Evolutionary conservation across 306 rosid genomes (phyloP).

Genomic region (Biancaea sappan): DNA sequence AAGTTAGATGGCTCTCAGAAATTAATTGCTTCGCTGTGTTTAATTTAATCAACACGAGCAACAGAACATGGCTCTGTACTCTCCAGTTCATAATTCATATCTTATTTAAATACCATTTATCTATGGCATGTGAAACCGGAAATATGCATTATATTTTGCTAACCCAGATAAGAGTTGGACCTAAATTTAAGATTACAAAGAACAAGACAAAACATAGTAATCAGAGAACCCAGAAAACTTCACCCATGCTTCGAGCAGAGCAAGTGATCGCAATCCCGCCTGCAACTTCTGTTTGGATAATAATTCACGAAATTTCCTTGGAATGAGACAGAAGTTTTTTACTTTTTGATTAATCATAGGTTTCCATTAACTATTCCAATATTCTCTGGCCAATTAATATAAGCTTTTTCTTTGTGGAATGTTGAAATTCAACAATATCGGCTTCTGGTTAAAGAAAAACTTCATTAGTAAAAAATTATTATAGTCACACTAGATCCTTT

Average conservation of each 20-base stretch:
- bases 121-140: constrained; percentile 8
- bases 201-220: background rate
- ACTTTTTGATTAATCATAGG: constrained; percentile 13
- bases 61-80: constrained; percentile 8
- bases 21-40: background rate
- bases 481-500: background rate
- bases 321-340: constrained; percentile 2
- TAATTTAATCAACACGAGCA: constrained; percentile 9
- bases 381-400: background rate
- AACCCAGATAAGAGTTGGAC: background rate
- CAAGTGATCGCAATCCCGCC: background rate
- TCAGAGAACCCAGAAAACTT: background rate
- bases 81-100: background rate
- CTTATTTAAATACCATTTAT: constrained; percentile 20
- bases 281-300: background rate
- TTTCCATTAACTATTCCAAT: background rate
- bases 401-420: background rate
- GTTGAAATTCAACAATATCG: background rate
- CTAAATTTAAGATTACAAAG: background rate
- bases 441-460: background rate
- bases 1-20: constrained; percentile 1
- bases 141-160: constrained; percentile 7
- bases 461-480: background rate
- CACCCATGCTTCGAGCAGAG: background rate
- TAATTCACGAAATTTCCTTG: constrained; percentile 15